Evolutionary conservation across 768 basidiomycete species (phyloP).

Genomic region (Lactifluus pinguis): DNA sequence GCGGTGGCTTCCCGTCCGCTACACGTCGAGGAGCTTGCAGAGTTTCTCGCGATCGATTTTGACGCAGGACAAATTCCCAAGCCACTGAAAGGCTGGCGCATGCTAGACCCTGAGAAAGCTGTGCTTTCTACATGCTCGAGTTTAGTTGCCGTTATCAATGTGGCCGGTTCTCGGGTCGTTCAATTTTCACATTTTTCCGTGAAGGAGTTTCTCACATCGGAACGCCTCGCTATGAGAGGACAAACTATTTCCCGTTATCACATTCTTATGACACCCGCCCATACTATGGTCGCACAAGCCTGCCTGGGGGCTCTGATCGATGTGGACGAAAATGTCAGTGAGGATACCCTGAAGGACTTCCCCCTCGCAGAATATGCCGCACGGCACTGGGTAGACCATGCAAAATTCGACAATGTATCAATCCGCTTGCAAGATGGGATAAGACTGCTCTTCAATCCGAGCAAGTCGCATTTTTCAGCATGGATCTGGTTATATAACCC

Average conservation of each 20-base stretch:
- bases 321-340: not conserved
- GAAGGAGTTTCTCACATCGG: not conserved
- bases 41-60: not conserved
- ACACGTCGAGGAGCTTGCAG: not conserved
- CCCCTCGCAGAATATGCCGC: not conserved
- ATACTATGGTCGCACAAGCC: not conserved
- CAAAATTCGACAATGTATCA: not conserved
- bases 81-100: not conserved
- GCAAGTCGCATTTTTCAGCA: not conserved
- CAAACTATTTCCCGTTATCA: not conserved
- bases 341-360: not conserved
- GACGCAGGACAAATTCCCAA: not conserved
- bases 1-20: not conserved
- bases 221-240: not conserved
- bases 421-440: not conserved
- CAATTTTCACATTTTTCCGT: not conserved
- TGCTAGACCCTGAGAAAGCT: not conserved
- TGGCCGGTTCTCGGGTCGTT: not conserved
- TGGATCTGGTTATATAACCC: not conserved
- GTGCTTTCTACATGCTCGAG: not conserved
- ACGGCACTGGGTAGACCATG: not conserved
- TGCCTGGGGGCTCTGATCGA: not conserved
- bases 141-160: not conserved
- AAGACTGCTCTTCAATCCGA: not conserved
- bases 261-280: not conserved